Evolutionary conservation across 495 filamentous ascomycete genomes (phyloP), one percentile per base, ranked within the genome.

Genomic region (Elaphomyces granulatus): DNA sequence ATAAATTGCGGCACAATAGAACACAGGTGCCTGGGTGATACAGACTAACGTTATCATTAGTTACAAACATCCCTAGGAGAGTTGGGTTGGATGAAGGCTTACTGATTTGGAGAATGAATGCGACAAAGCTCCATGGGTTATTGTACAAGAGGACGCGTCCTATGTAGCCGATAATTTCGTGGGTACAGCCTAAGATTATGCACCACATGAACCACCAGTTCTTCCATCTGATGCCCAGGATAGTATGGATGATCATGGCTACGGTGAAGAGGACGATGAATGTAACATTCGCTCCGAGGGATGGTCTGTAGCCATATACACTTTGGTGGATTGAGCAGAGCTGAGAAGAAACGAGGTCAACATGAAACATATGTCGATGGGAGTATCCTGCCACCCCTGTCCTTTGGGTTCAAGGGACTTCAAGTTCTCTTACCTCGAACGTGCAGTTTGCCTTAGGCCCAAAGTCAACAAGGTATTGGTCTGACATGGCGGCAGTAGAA

Each of bases 1-100:
- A 51, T 80, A 80, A 40, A 78, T 70, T 12, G 64, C 71, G 0
- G 74, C 74, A 10, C 70, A 64, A 43, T 70, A 62, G 46, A 70
- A 78, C 20, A 72, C 66, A 1, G 75, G 75, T 1, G 60, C 71
- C 21, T 71, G 58, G 8, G 67, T 72, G 17, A 80, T 58, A 40
- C 69, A 74, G 43, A 74, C 46, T 42, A 30, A 14, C 26, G 10
- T 23, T 8, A 12, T 30, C 15, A 15, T 4, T 28, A 15, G 17
- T 9, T 17, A 18, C 15, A n/a, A 41, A 20, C 10, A 32, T 32
- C 1, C 20, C 6, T 12, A 32, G 31, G 14, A 20, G 9, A 21
- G 1, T 16, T 20, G 4, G 4, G 7, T 4, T 35, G 21, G 16
- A 55, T n/a, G n/a, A n/a, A n/a, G n/a, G n/a, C 63, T n/a, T 37